A percentile compares a stretch with the other conserved stretches of the same genome.
phyloP scores from a whole-genome alignment of 306 rosid genomes.

The Senna tora region DNA sequence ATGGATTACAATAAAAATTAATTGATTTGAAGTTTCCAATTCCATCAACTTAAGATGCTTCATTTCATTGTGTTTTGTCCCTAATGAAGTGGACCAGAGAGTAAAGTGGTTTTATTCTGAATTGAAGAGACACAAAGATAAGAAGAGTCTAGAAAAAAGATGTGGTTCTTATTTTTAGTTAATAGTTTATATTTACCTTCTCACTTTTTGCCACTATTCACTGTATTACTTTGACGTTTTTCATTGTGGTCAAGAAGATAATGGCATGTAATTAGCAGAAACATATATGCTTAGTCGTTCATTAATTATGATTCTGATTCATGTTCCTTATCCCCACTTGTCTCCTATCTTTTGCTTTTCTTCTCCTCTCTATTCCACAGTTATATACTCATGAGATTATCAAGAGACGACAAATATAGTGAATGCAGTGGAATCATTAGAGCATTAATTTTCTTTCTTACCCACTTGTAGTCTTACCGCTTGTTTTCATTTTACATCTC shows the following conservation, averaged over 20 bases:
- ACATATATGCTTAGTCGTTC: conserved; percentile 6
- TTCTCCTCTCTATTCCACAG: neutral
- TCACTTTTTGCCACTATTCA: neutral
- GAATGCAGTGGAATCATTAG: conserved; percentile 20
- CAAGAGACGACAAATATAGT: neutral
- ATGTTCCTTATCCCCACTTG: neutral
- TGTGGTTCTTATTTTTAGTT: neutral
- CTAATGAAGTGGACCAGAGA: neutral
- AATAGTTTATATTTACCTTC: neutral
- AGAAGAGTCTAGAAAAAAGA: neutral
- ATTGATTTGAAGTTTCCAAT: neutral
- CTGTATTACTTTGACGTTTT: neutral
- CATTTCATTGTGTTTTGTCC: conserved; percentile 25
- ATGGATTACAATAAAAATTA: neutral
- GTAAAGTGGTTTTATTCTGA: conserved; percentile 17
- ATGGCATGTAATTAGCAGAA: neutral
- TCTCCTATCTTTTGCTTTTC: neutral
- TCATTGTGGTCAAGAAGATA: neutral
- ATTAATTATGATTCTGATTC: too few relatives aligned
- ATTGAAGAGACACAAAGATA: neutral
- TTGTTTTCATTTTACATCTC: neutral
- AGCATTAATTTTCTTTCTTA: neutral
- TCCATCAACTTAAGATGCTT: conserved; percentile 2
- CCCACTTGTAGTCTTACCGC: neutral
- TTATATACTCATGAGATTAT: neutral